phyloP scores from a whole-genome alignment of 495 filamentous ascomycete genomes.

The Sporormia fimetaria region DNA sequence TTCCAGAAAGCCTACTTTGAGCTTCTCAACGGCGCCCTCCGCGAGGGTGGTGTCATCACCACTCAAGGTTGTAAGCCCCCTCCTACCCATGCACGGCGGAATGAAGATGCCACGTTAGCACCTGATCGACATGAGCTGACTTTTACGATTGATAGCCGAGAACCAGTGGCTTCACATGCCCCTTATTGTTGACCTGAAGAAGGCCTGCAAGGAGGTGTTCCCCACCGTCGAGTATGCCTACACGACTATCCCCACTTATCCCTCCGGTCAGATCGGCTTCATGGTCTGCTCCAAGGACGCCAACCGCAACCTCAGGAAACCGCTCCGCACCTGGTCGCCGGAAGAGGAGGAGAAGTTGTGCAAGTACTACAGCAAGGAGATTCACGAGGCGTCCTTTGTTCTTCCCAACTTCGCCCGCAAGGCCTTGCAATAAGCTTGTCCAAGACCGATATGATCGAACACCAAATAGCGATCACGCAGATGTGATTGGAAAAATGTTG shows the following conservation, averaged over 20 bases:
- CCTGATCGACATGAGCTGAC: slow-evolving; percentile 26
- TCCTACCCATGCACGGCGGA: slow-evolving; percentile 37
- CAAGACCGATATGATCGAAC: too few species aligned
- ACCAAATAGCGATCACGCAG: too few species aligned
- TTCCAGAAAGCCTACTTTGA: slow-evolving; percentile 99
- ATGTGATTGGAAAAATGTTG: too few species aligned
- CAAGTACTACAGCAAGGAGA: slow-evolving; percentile 90
- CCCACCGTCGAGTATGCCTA: slow-evolving; percentile 96
- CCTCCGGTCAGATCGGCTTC: slow-evolving; percentile 98
- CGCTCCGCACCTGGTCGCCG: slow-evolving; percentile 60
- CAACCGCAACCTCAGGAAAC: slow-evolving; percentile 67
- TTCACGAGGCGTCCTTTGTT: slow-evolving; percentile 88
- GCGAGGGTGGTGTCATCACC: slow-evolving; percentile 94
- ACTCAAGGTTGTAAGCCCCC: slow-evolving; percentile 98
- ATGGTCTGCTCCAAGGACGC: slow-evolving; percentile 98
- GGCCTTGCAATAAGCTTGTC: slow-evolving; percentile 42
- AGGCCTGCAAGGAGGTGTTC: slow-evolving; percentile 95
- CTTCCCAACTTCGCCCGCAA: slow-evolving; percentile 84
- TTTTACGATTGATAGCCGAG: slow-evolving; percentile 52
- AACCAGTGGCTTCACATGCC: slow-evolving; percentile 98
- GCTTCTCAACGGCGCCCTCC: slow-evolving; percentile 75
- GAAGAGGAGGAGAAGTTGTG: slow-evolving; percentile 89
- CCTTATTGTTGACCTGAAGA: slow-evolving; percentile 83
- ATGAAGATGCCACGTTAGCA: slow-evolving; percentile 1
- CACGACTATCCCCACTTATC: slow-evolving; percentile 99